A percentile compares a stretch with the other conserved stretches of the same genome.
Conservation (phyloP, 2,329 filamentous ascomycete genomes). For the Teratosphaeriaceae sp. region DNA sequence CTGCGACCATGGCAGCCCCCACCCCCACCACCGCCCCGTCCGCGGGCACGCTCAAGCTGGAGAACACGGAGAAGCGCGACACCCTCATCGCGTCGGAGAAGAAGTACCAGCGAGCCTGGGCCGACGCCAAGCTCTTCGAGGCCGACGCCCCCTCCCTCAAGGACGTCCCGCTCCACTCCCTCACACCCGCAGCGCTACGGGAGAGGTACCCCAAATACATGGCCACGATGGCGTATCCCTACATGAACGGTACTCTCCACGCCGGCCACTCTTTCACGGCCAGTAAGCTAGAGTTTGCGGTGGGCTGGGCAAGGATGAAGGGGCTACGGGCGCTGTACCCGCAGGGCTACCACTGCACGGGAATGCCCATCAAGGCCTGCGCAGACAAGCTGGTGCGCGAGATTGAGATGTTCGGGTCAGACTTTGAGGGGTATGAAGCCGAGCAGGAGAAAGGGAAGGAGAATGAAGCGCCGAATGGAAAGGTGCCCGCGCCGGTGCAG, state of each 20-base stretch:
- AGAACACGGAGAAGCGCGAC: conserved; percentile 82
- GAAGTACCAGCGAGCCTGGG: conserved; percentile 85
- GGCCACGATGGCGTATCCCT: conserved; percentile 69
- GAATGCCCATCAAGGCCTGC: conserved; percentile 96
- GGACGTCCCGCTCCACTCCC: conserved; percentile 69
- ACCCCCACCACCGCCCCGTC: conserved; percentile 45
- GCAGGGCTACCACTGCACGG: conserved; percentile 91
- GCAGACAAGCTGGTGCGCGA: conserved; percentile 92
- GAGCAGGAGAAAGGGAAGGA: conserved; percentile 37
- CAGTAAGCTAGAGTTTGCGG: conserved; percentile 87
- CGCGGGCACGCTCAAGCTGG: conserved; percentile 59
- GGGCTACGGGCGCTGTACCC: conserved; percentile 84
- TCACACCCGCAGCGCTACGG: conserved; percentile 67
- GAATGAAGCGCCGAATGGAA: conserved; percentile 11
- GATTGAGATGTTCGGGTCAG: conserved; percentile 78
- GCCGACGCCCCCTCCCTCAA: conserved; percentile 71
- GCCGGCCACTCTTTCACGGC: conserved; percentile 89
- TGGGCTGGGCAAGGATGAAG: conserved; percentile 82
- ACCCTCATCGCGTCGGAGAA: conserved; percentile 77
- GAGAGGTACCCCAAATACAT: conserved; percentile 87
- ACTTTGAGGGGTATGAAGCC: conserved; percentile 71
- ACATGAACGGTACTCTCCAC: conserved; percentile 79
- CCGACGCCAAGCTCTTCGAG: conserved; percentile 71
- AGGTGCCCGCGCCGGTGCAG: conserved; percentile 57
- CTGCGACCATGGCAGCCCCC: conserved; percentile 40